Evolutionary conservation across 2,329 filamentous ascomycete species (phyloP), one percentile per base, ranked within the genome.

Genomic region (Calonectria fujianensis): DNA sequence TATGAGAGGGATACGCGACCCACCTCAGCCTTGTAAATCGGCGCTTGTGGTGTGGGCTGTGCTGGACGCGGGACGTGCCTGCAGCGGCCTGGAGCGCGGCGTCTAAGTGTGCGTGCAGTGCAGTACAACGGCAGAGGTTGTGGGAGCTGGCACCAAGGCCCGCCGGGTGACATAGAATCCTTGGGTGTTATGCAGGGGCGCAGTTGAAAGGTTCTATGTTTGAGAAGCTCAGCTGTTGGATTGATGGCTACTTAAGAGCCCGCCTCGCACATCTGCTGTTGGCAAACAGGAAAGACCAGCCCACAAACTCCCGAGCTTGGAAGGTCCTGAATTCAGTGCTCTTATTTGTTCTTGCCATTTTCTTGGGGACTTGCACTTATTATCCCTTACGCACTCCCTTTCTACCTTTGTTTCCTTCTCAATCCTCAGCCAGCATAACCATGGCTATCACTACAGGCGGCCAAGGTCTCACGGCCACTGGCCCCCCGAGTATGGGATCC

Each of bases 401-500:
- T 13, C 41, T n/a, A n/a, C 18, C 20, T 45, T 20, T 18, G 3
- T 37, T 18, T 13, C 10, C 13, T 54, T 9, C 20, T n/a, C 32
- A 32, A 9, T n/a, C 8, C 11, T 41, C 18, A 51, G 35, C 39
- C 18, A 51, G 35, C 39, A 45, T 71, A 32, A 39, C 65, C 20
- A 79, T 76, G 76, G 57, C 76, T 20, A 70, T 65, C n/a, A 75
- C 75, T 10, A 73, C 69, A 2, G 74, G 71, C 20, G 70, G 66
- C 13, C 64, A 70, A 1, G 84, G 86, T 64, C 81, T 89, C 13
- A 78, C 84, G 32, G 83, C 79, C 72, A 83, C 77, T 24, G 86
- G 86, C 64, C 83, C 82, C 6, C 87, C 87, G 63, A 79, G 81
- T 29, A 74, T 82, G 68, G 85, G 87, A 2, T 73, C 77, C 11